Evolutionary conservation across 2,329 filamentous ascomycete genomes (phyloP), one percentile per base, ranked within the genome.

Genomic region (Ophiostoma sp.): DNA sequence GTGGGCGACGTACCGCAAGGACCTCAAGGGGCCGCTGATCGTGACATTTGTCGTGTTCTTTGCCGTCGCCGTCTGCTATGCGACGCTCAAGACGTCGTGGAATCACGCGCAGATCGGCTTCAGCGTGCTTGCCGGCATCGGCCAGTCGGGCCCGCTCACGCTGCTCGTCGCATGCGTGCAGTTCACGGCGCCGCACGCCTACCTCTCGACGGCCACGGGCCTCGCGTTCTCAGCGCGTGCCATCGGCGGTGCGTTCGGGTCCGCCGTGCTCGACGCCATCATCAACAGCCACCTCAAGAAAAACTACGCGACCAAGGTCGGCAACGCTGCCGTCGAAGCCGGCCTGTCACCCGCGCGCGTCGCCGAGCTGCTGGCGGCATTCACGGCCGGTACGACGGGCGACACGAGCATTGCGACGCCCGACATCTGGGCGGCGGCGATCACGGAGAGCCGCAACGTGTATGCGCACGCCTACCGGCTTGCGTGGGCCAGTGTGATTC

Each of bases 221-320:
- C 78, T 85, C 0, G 82, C 81, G 3, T 84, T 84, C 73, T 83
- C 82, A 0, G 81, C 81, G 3, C 78, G 83, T 41, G 83, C 83
- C 42, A 80, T 85, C 16, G 83, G 83, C 36, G 82, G 82, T 18
- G 82, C 82, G 0, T 84, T 84, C 67, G 83, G 82, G 0, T 83
- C 81, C 1, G 82, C 82, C 0, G 81, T 84, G 3, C 75, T 85
- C 1, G 77, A 83, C 71, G 81, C 82, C 16, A 83, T 85, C 69
- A 81, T 83, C 71, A 82, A 83, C 71, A 78, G 79, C n/a, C 79
- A 79, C 18, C 69, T 84, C 5, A 71, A 73, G 1, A 74, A 76
- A 5, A 76, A 79, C 64, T 83, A 81, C 68, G 78, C 76, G 0
- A 69, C 76, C 0, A 75, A 76, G 5, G 79, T 84, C 1, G 74